Percentiles rank a stretch among this genome's conserved stretches.
Evolutionary conservation across 495 filamentous ascomycete species (phyloP).

Genomic region (Neurospora tetrasperma): DNA sequence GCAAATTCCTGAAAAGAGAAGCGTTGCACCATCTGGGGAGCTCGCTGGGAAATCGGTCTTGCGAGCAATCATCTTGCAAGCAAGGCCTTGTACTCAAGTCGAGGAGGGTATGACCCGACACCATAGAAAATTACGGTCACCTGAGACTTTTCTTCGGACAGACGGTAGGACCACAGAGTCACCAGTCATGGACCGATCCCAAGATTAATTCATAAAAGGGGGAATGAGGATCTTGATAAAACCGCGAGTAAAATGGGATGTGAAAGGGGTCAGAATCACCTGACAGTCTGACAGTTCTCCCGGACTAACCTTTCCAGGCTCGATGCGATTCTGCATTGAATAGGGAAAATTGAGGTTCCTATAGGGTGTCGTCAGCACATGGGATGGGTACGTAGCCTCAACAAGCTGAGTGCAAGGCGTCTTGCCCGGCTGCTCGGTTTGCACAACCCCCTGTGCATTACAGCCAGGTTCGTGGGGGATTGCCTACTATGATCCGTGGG

Average conservation of each 20-base stretch:
- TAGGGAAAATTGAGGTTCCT: background rate
- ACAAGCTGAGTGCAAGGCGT: background rate
- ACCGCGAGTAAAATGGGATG: background rate
- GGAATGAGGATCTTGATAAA: background rate
- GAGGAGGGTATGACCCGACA: slow-evolving; percentile 1
- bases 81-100: background rate
- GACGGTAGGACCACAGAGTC: background rate
- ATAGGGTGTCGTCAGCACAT: background rate
- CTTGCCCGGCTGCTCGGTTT: background rate
- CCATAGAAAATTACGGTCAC: slow-evolving; percentile 10
- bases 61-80: background rate
- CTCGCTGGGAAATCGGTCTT: background rate
- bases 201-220: background rate
- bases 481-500: background rate
- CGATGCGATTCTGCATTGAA: background rate
- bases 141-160: slow-evolving; percentile 1
- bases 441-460: background rate
- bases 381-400: background rate
- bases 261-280: background rate
- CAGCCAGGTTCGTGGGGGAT: background rate
- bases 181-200: background rate
- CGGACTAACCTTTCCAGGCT: background rate
- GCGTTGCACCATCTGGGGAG: background rate
- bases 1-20: background rate
- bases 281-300: background rate